A percentile compares a stretch with the other conserved stretches of the same genome.
These are phyloP conservation scores for Ophidiomyces ophidiicola DNA, from an alignment of 2,329 filamentous ascomycete genomes.

Conservation along the genomic window DNA sequence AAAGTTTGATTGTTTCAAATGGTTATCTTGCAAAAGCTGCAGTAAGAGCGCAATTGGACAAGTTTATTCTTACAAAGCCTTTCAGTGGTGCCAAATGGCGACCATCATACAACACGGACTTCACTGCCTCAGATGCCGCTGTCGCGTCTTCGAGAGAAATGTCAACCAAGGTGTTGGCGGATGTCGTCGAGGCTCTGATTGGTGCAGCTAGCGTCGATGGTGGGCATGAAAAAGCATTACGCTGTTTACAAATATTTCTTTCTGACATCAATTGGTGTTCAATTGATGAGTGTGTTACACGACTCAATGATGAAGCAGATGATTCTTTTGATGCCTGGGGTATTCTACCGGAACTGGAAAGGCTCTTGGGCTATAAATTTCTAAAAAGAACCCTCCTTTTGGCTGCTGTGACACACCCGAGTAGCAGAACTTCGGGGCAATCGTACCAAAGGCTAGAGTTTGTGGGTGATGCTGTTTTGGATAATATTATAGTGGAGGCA, in stretches of 20 bases:
- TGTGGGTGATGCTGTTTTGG: slow-evolving; percentile 73
- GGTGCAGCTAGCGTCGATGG: slow-evolving; percentile 62
- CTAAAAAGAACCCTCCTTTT: slow-evolving; percentile 53
- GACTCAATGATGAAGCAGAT: slow-evolving; percentile 36
- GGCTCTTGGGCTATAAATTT: slow-evolving; percentile 61
- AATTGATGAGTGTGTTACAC: slow-evolving; percentile 31
- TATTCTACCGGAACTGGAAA: slow-evolving; percentile 43
- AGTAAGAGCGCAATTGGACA: slow-evolving; percentile 51
- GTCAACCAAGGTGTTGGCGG: slow-evolving; percentile 70
- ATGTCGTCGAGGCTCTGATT: slow-evolving; percentile 75
- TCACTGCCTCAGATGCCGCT: slow-evolving; percentile 16
- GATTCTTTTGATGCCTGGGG: slow-evolving; percentile 30
- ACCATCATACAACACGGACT: slow-evolving; percentile 46
- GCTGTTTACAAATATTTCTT: slow-evolving; percentile 56
- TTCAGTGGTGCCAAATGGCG: slow-evolving; percentile 65
- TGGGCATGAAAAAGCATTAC: slow-evolving; percentile 49
- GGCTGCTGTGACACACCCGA: slow-evolving; percentile 72
- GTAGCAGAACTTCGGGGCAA: slow-evolving; percentile 40
- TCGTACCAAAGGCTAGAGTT: slow-evolving; percentile 73
- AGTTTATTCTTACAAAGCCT: slow-evolving; percentile 54
- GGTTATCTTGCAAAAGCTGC: slow-evolving; percentile 56
- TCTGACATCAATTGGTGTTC: slow-evolving; percentile 45
- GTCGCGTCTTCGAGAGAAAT: slow-evolving; percentile 31
- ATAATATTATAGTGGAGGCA: slow-evolving; percentile 57
- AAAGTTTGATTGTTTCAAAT: slow-evolving; percentile 63